Percentiles rank a stretch among this genome's conserved stretches.
Evolutionary conservation across 2,329 filamentous ascomycete genomes (phyloP).

Genomic region (Chaetomium sp.): DNA sequence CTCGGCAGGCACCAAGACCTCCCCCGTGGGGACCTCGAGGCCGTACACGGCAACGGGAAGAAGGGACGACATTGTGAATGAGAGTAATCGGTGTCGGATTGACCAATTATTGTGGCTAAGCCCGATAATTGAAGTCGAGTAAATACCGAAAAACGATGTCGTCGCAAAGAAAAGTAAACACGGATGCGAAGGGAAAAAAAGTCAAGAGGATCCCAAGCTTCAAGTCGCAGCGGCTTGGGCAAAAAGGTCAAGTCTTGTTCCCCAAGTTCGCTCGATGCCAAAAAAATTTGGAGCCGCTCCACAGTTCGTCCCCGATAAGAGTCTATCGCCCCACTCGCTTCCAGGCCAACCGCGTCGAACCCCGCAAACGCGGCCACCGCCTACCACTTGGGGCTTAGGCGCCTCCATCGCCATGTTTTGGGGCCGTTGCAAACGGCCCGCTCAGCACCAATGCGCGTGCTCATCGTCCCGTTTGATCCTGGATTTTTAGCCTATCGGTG

Average conservation of each 20-base stretch:
- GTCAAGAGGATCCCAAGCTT: neutral
- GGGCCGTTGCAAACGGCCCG: neutral
- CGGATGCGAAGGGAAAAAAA: neutral
- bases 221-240: neutral
- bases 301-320: slow-evolving; percentile 13
- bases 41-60: slow-evolving; percentile 76
- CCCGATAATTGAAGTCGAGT: neutral
- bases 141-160: neutral
- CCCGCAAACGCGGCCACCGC: slow-evolving; percentile 1
- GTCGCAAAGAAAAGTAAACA: neutral
- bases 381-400: slow-evolving; percentile 4
- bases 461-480: neutral
- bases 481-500: neutral
- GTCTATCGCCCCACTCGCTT: slow-evolving; percentile 17
- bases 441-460: too few species aligned
- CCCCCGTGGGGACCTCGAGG: slow-evolving; percentile 81
- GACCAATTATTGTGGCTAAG: neutral
- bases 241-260: slow-evolving; percentile 14
- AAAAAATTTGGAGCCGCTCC: slow-evolving; percentile 17
- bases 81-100: neutral
- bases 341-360: slow-evolving; percentile 16
- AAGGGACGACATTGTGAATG: slow-evolving; percentile 47
- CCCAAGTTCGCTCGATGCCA: slow-evolving; percentile 7
- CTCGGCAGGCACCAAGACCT: slow-evolving; percentile 72
- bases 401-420: neutral